These are phyloP conservation scores for Lepidopterella palustris DNA, from an alignment of 495 filamentous ascomycete genomes.

Conservation along the genomic window DNA sequence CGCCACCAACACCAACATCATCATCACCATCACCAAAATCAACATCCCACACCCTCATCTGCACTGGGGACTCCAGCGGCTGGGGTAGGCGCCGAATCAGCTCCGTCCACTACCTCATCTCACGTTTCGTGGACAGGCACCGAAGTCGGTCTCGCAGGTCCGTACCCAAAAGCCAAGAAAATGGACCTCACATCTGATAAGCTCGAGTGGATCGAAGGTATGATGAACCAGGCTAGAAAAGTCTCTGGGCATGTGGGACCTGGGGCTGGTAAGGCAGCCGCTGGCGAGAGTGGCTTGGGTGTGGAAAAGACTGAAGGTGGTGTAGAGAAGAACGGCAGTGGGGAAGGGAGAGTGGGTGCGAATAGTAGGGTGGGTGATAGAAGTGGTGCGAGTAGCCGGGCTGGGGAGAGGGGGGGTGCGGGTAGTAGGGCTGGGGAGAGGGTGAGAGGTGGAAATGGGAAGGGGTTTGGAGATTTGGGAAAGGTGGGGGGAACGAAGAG, in stretches of 20 bases:
- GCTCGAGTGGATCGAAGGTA: constrained; percentile 64
- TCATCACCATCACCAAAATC: too few relatives aligned
- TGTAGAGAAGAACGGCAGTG: not conserved
- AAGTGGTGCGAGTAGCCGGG: constrained; percentile 10
- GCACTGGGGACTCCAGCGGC: not conserved
- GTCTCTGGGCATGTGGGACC: constrained; percentile 2
- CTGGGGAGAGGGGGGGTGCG: constrained; percentile 5
- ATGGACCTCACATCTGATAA: constrained; percentile 57
- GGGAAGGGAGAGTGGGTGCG: not conserved
- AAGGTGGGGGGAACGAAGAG: constrained; percentile 35
- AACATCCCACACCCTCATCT: too few relatives aligned
- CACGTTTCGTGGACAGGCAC: constrained; percentile 49
- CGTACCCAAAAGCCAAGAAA: constrained; percentile 48
- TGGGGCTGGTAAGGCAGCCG: not conserved
- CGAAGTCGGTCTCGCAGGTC: constrained; percentile 59
- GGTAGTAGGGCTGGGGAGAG: not conserved
- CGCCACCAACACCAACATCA: constrained; percentile 1
- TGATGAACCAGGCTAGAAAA: constrained; percentile 49
- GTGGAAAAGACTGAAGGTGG: constrained; percentile 1
- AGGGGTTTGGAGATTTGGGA: constrained; percentile 30
- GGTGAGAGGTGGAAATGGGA: not conserved
- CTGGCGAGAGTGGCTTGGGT: not conserved
- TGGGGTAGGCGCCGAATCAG: constrained; percentile 14
- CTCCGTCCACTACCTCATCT: constrained; percentile 42
- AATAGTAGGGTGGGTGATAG: not conserved